Evolutionary conservation across 805 yeast genomes (phyloP), one percentile per base, ranked within the genome.

Genomic region (Nakazawaea wickerhamii): DNA sequence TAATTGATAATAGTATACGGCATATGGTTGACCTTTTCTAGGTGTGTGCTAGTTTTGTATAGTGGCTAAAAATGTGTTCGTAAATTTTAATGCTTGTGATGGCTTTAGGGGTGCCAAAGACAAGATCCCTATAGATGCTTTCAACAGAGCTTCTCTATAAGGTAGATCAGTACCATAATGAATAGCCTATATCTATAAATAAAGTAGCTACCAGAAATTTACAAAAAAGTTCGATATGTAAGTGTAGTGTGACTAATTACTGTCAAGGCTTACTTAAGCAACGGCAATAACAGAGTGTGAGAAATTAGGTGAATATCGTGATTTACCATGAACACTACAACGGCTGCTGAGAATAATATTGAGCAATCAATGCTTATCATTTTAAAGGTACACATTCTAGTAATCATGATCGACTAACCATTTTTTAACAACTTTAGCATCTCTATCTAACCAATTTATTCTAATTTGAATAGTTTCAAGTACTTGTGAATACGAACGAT

Each of bases 401-500:
- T 60, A 51, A 47, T 59, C 62, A 49, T 63, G 50, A 18, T 59
- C 58, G 31, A 57, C 48, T 54, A 80, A 68, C 77, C 81, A 80
- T 27, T 65, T 56, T 30, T 59, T 46, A 41, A 80, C 69, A 4
- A 59, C 64, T 4, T 59, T 62, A 38, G 68, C 58, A 51, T 80
- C 86, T 57, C 84, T 77, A 43, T 61, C 49, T 27, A 78, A 67
- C 84, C 84, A 79, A 43, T 67, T 60, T 40, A 71, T 67, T 58
- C 76, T 79, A 36, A 81, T 58, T 35, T 71, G 65, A 44, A 79
- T 68, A 37, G 73, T 63, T 57, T 81, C 87, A 50, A 79, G 62
- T 14, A 81, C 60, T 63, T 75, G 84, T 4, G 81, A 79, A 57
- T 79, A 71, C 42, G 75, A 67, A 61, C 77, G 78, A 57, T 79